Evolutionary conservation across 2,329 filamentous ascomycete species (phyloP), one percentile per base, ranked within the genome.

Genomic region (Knufia fluminis): DNA sequence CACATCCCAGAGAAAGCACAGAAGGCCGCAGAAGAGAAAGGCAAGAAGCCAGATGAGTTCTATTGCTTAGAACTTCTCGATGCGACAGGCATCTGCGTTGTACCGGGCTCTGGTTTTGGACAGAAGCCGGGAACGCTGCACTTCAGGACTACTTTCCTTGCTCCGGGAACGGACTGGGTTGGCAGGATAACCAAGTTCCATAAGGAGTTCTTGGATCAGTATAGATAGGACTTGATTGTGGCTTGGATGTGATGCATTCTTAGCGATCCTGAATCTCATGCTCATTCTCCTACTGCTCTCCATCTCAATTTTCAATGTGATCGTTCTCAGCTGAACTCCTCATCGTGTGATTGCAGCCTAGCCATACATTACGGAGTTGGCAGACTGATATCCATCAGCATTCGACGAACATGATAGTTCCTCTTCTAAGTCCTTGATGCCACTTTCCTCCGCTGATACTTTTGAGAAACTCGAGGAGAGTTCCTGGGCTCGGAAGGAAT

Each of bases 131-230:
- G 83, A 60, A 92, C 86, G 0, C 74, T 92, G 62, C 92, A 98
- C 72, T 94, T 98, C 77, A 77, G 92, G 54, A 98, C 92, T 3
- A 98, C 92, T 1, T 98, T 98, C 76, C 73, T 98, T 35, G 91
- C 92, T 0, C 92, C 92, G 0, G 92, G 92, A 12, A 97, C 91
- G 1, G 90, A 95, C 60, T 98, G 92, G 92, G 83, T 94, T 4
- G 81, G 83, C 44, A 78, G 83, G 57, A 88, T 97, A 59, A 79
- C 84, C 59, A 85, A 87, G 69, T 98, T 98, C 72, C 92, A 98
- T 72, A 72, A 82, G 68, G 81, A 85, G 54, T 98, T 98, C 62
- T 86, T 97, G 82, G 77, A 85, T 45, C 79, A 95, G 76, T 96
- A 77, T 58, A 72, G 71, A 59, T 63, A 53, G 44, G n/a, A n/a